Conservation (phyloP, 2,329 filamentous ascomycete genomes). For the Aspergillus brasiliensis region DNA sequence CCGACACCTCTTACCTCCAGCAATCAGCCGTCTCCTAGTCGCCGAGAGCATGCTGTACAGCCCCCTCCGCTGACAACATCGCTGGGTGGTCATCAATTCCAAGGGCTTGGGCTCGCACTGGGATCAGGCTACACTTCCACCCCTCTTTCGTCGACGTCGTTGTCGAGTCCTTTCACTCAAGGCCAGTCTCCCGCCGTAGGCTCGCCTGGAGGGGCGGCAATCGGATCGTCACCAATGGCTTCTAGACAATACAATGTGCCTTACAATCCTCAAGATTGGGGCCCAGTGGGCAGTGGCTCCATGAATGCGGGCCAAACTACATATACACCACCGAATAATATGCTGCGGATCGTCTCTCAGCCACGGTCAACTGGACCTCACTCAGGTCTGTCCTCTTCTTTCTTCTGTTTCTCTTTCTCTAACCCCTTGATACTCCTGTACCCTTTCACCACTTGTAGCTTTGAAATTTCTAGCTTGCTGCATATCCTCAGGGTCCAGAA, state of each 20-base stretch:
- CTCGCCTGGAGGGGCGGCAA: conserved; percentile 39
- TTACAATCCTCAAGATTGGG: conserved; percentile 55
- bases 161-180: conserved; percentile 48
- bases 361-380: conserved; percentile 30
- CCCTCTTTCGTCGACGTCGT: conserved; percentile 46
- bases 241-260: conserved; percentile 48
- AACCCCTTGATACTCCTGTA: neutral
- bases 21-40: conserved; percentile 40
- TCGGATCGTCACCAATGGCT: conserved; percentile 47
- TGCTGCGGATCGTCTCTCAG: conserved; percentile 30
- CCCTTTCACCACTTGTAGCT: neutral
- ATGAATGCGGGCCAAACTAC: conserved; percentile 27
- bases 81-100: conserved; percentile 40
- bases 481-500: neutral
- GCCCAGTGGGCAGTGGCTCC: conserved; percentile 37
- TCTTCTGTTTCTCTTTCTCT: neutral
- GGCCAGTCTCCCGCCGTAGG: conserved; percentile 39
- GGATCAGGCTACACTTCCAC: conserved; percentile 35
- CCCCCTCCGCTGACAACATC: conserved; percentile 47
- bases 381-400: conserved; percentile 32
- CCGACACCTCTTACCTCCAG: conserved; percentile 32
- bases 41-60: conserved; percentile 46
- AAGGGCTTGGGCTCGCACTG: conserved; percentile 34
- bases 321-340: conserved; percentile 32
- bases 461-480: neutral